These are phyloP conservation scores for Cyathus striatus DNA, from an alignment of 768 basidiomycete genomes.

Conservation along the genomic window DNA sequence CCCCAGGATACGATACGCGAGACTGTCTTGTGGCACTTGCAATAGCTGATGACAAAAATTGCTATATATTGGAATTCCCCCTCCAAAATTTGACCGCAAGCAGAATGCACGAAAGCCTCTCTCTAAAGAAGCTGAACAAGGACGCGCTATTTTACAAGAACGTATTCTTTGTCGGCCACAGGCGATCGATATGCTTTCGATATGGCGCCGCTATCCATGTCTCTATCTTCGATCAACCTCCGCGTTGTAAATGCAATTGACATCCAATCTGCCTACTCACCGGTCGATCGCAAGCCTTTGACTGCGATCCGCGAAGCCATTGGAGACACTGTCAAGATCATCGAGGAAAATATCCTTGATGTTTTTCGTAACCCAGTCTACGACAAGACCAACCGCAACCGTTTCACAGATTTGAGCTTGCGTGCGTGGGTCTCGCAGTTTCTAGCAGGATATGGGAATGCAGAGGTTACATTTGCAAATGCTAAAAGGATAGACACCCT, in stretches of 20 bases:
- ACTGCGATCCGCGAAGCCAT: constrained; percentile 35
- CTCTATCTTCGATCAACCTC: constrained; percentile 35
- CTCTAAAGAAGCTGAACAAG: constrained; percentile 9
- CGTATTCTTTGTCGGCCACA: constrained; percentile 37
- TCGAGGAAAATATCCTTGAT: constrained; percentile 25
- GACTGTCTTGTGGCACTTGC: constrained; percentile 43
- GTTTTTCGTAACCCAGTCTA: constrained; percentile 33
- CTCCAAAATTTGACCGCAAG: constrained; percentile 7
- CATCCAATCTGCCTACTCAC: constrained; percentile 47
- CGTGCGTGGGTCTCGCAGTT: constrained; percentile 50
- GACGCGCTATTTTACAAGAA: constrained; percentile 28
- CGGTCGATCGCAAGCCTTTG: constrained; percentile 32
- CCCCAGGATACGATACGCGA: constrained; percentile 39
- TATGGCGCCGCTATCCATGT: constrained; percentile 43
- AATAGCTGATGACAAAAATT: constrained; percentile 31
- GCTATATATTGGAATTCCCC: constrained; percentile 29
- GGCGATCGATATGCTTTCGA: constrained; percentile 51
- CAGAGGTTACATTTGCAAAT: constrained; percentile 34
- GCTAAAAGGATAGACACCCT: constrained; percentile 40
- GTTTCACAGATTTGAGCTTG: constrained; percentile 29
- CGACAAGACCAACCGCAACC: constrained; percentile 22
- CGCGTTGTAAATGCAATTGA: constrained; percentile 48
- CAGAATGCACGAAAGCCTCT: constrained; percentile 1
- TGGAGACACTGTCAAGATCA: constrained; percentile 29
- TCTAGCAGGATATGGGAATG: constrained; percentile 34